Evolutionary conservation across 768 basidiomycete species (phyloP), one percentile per base, ranked within the genome.

Genomic region (Mycena pura): DNA sequence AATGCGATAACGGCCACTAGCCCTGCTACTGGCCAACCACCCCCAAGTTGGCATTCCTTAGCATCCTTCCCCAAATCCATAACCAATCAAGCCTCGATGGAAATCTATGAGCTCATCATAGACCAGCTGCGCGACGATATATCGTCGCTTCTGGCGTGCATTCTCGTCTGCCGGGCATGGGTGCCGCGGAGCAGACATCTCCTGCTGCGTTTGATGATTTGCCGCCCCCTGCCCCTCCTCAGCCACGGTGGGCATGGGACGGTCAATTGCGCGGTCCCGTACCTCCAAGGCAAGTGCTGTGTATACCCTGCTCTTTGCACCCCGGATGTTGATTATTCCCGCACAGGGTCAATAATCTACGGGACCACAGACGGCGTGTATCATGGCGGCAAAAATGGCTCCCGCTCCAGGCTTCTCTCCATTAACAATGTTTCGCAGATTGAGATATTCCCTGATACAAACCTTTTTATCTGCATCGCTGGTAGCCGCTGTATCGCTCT

Each of bases 361-460:
- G 60, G 51, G 1, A 45, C 64, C 3, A 50, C 48, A 25, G 60
- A 62, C 43, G 64, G 64, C 5, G 22, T 66, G 6, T 66, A 66
- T 39, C 29, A 47, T 27, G 51, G 48, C 8, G 21, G 34, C 5
- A 14, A 17, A 24, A 34, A 48, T 21, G 63, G 53, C 24, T 39
- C 57, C 10, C 57, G 47, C 10, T 25, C 36, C 9, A 50, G 60
- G 9, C 60, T 62, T 22, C 22, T 57, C 5, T 45, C 41, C 0
- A 29, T 55, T 5, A 38, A 29, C 29, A 36, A 55, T 25, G 90
- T 93, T 19, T 84, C 85, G 0, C 90, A 92, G 73, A 84, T 93
- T 17, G 91, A 92, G 61, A 83, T 93, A 5, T 79, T 93, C 29
- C 88, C 91, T 69, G 87, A 91, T 39, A 88, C 85, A 65, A 85